A percentile compares a stretch with the other conserved stretches of the same genome.
Conservation (phyloP, 2,329 filamentous ascomycete species). For the Dactylellina haptotyla region DNA sequence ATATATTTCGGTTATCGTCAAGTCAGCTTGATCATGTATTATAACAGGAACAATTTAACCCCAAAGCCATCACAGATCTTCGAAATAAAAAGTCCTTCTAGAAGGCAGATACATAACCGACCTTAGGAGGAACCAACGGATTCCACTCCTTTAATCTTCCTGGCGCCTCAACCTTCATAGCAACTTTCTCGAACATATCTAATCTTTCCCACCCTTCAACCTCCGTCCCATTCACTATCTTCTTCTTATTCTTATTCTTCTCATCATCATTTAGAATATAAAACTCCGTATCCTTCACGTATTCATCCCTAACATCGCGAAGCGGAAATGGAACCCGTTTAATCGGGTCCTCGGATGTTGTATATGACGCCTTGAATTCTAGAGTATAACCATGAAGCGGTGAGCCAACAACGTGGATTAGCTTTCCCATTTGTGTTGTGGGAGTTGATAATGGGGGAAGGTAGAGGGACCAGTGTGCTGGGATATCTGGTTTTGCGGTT, state of each 20-base stretch:
- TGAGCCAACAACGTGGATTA: constrained; percentile 29
- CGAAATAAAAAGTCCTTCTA: background rate
- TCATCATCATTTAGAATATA: background rate
- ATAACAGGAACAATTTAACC: background rate
- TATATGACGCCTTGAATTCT: constrained; percentile 29
- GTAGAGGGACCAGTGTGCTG: constrained; percentile 35
- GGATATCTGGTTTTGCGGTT: constrained; percentile 29
- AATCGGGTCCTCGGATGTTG: constrained; percentile 5
- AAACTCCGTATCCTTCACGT: constrained; percentile 13
- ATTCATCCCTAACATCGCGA: constrained; percentile 4
- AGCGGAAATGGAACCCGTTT: constrained; percentile 26
- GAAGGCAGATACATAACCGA: constrained; percentile 11
- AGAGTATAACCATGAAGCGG: constrained; percentile 22
- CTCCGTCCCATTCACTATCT: background rate
- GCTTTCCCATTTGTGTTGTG: constrained; percentile 13
- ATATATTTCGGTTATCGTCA: constrained; percentile 1
- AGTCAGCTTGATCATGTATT: constrained; percentile 4
- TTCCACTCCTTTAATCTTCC: constrained; percentile 21
- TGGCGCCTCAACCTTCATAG: constrained; percentile 7
- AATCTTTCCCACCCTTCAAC: background rate
- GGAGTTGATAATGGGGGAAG: constrained; percentile 8
- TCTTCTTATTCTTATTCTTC: background rate
- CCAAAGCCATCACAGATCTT: constrained; percentile 2
- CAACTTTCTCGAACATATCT: constrained; percentile 13
- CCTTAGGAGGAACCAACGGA: constrained; percentile 18